Conservation (phyloP, 192 early-diverging fungal species). For the Rhizoclosmatium sp. region DNA sequence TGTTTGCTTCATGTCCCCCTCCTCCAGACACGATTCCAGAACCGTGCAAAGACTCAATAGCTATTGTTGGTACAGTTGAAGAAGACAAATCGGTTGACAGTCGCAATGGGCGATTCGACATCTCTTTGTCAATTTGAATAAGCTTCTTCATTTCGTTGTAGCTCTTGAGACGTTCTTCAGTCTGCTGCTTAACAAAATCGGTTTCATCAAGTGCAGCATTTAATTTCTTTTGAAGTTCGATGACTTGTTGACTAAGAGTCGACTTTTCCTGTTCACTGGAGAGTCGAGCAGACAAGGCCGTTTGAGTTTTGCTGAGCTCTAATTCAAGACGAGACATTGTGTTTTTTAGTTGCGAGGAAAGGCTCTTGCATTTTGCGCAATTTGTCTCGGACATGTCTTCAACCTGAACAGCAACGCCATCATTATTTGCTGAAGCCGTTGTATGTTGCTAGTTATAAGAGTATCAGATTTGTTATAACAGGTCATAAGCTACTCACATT, state of each 20-base stretch:
- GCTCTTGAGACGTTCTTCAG: constrained; percentile 18
- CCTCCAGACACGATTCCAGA: neutral
- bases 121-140: neutral
- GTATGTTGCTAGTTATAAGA: too few species aligned
- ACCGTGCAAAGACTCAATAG: neutral
- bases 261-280: constrained; percentile 13
- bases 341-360: neutral
- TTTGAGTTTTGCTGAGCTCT: constrained; percentile 7
- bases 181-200: constrained; percentile 12
- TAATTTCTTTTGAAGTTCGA: constrained; percentile 26
- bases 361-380: constrained; percentile 5
- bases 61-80: neutral
- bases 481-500: too few species aligned
- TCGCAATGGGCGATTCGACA: neutral
- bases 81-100: too few species aligned
- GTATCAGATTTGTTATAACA: too few species aligned
- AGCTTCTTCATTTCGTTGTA: constrained; percentile 38
- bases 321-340: constrained; percentile 2
- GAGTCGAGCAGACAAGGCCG: neutral
- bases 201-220: constrained; percentile 19
- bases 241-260: constrained; percentile 1
- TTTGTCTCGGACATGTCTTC: neutral
- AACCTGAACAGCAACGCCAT: neutral
- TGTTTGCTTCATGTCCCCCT: neutral
- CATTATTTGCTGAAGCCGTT: too few species aligned